Conservation (phyloP, 495 filamentous ascomycete genomes). For the Talaromyces liani region DNA sequence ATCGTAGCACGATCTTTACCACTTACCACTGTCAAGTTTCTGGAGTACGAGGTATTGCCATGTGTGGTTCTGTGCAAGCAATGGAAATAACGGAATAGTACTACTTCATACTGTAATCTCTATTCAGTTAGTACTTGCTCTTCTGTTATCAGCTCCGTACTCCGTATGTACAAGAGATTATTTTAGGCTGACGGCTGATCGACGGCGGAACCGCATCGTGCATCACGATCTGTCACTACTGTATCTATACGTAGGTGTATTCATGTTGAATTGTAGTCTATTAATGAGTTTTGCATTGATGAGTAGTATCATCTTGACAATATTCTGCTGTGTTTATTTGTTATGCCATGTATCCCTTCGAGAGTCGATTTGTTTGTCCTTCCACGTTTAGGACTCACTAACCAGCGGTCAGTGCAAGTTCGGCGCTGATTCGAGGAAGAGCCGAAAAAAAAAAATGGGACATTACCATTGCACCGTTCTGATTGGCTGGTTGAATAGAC, state of each 20-base stretch:
- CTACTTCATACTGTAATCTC: neutral
- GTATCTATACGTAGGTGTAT: neutral
- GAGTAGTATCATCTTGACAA: neutral
- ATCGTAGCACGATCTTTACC: neutral
- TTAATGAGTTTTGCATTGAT: neutral
- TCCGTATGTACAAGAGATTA: neutral
- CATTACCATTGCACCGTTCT: neutral
- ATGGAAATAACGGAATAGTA: neutral
- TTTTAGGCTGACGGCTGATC: conserved; percentile 5
- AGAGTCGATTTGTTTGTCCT: neutral
- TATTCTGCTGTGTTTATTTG: neutral
- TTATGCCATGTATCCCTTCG: neutral
- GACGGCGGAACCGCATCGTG: conserved; percentile 3
- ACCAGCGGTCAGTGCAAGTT: neutral
- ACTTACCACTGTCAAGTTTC: neutral
- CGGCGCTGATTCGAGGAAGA: neutral
- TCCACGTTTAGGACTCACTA: neutral
- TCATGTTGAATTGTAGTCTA: neutral
- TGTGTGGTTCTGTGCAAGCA: conserved; percentile 1
- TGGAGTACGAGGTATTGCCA: neutral
- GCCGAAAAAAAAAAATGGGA: neutral
- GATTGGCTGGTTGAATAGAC: neutral
- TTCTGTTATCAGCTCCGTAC: neutral
- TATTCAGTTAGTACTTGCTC: neutral
- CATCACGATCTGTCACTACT: conserved; percentile 1